These are phyloP conservation scores for Chamaecrista fasciculata DNA, from an alignment of 306 rosid species.

Conservation along the genomic window DNA sequence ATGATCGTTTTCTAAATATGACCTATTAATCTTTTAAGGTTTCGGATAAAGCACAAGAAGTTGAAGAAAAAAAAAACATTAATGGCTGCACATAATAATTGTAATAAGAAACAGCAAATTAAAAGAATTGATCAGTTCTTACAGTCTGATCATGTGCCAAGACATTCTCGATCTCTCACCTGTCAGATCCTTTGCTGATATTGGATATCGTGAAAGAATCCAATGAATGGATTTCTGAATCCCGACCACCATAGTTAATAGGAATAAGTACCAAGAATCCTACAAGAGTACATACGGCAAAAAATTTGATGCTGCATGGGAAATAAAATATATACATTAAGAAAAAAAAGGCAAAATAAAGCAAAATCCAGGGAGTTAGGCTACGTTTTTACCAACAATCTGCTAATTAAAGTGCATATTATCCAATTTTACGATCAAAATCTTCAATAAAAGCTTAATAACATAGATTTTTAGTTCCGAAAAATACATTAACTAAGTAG, in stretches of 20 bases:
- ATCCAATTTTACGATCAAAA: neutral
- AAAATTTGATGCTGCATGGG: slow-evolving; percentile 65
- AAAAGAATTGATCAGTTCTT: neutral
- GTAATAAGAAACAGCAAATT: neutral
- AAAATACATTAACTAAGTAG: too few relatives aligned
- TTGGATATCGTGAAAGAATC: slow-evolving; percentile 83
- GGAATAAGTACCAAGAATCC: slow-evolving; percentile 76
- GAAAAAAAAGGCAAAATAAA: neutral
- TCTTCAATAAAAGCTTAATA: neutral
- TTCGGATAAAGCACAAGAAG: neutral
- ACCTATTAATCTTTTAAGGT: neutral
- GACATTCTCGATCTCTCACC: slow-evolving; percentile 56
- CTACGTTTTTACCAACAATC: neutral
- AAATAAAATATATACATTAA: neutral
- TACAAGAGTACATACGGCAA: slow-evolving; percentile 63
- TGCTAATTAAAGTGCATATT: too few relatives aligned
- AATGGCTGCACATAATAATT: slow-evolving; percentile 3
- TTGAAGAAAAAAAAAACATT: neutral
- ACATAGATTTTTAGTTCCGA: too few relatives aligned
- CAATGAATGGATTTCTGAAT: slow-evolving; percentile 42
- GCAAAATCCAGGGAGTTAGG: neutral
- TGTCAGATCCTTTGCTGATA: slow-evolving; percentile 60
- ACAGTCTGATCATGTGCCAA: neutral
- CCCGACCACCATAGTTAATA: slow-evolving; percentile 50
- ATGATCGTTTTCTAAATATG: neutral